phyloP scores from a whole-genome alignment of 2,329 filamentous ascomycete species.

The Nemania sp. region DNA sequence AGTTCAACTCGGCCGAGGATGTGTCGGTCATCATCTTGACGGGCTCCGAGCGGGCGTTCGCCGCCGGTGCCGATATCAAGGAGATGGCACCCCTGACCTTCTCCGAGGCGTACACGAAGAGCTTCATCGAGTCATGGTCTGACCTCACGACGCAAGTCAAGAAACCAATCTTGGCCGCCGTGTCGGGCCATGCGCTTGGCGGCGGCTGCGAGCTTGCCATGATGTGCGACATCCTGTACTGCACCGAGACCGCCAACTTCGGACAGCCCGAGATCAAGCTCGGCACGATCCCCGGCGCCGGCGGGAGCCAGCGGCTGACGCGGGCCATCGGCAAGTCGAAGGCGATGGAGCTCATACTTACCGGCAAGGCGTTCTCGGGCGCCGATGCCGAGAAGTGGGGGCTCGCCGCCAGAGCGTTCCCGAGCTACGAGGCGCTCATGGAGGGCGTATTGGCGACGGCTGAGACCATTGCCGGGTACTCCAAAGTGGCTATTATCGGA shows the following conservation, averaged over 20 bases:
- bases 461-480: constrained; percentile 86
- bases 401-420: constrained; percentile 80
- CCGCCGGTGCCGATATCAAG: constrained; percentile 97
- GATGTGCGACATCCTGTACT: constrained; percentile 97
- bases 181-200: constrained; percentile 91
- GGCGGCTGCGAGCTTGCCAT: constrained; percentile 96
- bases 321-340: constrained; percentile 80
- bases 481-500: constrained; percentile 83
- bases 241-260: constrained; percentile 82
- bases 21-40: constrained; percentile 83
- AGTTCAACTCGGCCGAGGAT: constrained; percentile 70
- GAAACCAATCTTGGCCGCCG: constrained; percentile 92
- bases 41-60: constrained; percentile 87
- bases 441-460: constrained; percentile 81
- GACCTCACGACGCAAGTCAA: constrained; percentile 81
- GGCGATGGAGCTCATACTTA: constrained; percentile 91
- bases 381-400: constrained; percentile 89
- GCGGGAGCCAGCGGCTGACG: constrained; percentile 87
- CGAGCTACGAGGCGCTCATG: constrained; percentile 79
- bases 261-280: constrained; percentile 98
- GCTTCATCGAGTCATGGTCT: constrained; percentile 97
- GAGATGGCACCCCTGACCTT: constrained; percentile 97
- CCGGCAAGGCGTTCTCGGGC: constrained; percentile 81
- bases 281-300: constrained; percentile 88
- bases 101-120: constrained; percentile 79